Percentiles rank a stretch among this genome's conserved stretches.
phyloP scores from a whole-genome alignment of 2,329 filamentous ascomycete genomes.

The Aureobasidium sp. region DNA sequence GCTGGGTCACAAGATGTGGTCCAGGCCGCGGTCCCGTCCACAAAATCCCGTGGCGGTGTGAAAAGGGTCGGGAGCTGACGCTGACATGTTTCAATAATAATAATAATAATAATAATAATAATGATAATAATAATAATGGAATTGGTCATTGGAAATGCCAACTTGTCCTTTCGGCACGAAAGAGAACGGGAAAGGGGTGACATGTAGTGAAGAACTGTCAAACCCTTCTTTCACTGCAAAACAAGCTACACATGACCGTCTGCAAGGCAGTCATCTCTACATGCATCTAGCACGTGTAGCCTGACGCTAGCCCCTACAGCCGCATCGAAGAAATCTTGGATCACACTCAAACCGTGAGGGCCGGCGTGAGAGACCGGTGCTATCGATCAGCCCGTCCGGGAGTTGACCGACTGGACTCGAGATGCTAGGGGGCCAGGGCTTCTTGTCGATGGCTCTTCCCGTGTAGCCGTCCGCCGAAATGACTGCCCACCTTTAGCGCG shows the following conservation, averaged over 20 bases:
- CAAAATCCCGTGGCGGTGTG: background rate
- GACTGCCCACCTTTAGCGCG: background rate
- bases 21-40: background rate
- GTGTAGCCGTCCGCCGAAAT: slow-evolving; percentile 6
- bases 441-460: background rate
- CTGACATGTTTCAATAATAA: background rate
- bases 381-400: background rate
- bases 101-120: no score
- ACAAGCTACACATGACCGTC: background rate
- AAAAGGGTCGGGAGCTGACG: background rate
- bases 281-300: slow-evolving; percentile 6
- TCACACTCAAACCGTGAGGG: background rate
- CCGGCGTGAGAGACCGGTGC: background rate
- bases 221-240: background rate
- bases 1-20: background rate
- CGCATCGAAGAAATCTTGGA: background rate
- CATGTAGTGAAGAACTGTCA: background rate
- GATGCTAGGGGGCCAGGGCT: background rate
- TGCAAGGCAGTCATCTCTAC: slow-evolving; percentile 5
- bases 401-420: background rate
- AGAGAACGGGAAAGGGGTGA: background rate
- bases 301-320: background rate
- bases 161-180: background rate
- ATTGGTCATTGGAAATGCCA: background rate
- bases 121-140: no score